These are phyloP conservation scores for Podila horticola DNA, from an alignment of 192 early-diverging fungal genomes.

Conservation along the genomic window DNA sequence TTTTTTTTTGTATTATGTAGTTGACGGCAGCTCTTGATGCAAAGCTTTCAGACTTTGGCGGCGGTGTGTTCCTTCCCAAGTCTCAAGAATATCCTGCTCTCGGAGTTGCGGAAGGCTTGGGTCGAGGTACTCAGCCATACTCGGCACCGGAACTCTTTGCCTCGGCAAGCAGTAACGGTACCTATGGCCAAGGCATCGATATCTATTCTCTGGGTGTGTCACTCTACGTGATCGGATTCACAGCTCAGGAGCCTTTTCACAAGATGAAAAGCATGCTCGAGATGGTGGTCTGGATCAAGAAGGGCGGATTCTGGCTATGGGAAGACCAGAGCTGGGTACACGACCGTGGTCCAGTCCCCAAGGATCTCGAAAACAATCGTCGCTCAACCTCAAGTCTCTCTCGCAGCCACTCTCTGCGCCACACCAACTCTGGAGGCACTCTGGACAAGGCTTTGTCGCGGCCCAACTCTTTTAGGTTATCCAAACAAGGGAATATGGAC, in stretches of 20 bases:
- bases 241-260: conserved; percentile 66
- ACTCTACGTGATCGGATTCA: conserved; percentile 66
- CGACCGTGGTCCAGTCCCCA: conserved; percentile 44
- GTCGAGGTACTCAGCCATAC: conserved; percentile 62
- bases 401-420: conserved; percentile 5
- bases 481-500: neutral
- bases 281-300: conserved; percentile 67
- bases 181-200: conserved; percentile 46
- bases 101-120: conserved; percentile 17
- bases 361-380: conserved; percentile 13
- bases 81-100: neutral
- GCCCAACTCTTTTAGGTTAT: neutral
- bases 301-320: conserved; percentile 73
- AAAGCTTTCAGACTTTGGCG: conserved; percentile 50
- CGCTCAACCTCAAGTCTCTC: conserved; percentile 12
- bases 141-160: conserved; percentile 66
- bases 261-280: conserved; percentile 66
- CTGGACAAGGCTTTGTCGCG: neutral
- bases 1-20: conserved; percentile 25
- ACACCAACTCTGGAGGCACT: neutral
- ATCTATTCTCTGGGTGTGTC: conserved; percentile 67
- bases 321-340: conserved; percentile 55
- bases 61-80: conserved; percentile 32
- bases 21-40: conserved; percentile 3
- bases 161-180: conserved; percentile 8